phyloP scores from a whole-genome alignment of 306 rosid genomes.

The Vicia faba region DNA sequence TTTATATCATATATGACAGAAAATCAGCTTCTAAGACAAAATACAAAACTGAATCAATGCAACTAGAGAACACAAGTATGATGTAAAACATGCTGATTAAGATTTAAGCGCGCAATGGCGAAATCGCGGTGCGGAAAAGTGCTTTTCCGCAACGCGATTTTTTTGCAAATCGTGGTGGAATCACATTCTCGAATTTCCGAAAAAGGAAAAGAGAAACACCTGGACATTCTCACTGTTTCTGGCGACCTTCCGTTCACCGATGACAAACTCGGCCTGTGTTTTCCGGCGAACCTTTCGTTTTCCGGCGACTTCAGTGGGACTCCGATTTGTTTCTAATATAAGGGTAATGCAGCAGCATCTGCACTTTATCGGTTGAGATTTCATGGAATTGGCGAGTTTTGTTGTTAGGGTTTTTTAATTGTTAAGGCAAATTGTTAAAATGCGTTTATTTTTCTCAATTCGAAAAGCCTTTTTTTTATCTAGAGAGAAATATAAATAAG shows the following conservation, averaged over 20 bases:
- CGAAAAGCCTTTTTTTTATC: neutral
- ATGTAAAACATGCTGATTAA: too few relatives aligned
- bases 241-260: neutral
- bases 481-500: too few relatives aligned
- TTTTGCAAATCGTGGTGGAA: neutral
- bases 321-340: neutral
- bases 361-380: neutral
- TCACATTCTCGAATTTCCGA: neutral
- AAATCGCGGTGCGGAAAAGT: too few relatives aligned
- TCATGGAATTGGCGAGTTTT: neutral
- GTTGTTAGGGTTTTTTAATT: conserved; percentile 10
- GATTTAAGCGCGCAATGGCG: too few relatives aligned
- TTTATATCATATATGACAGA: neutral
- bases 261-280: neutral
- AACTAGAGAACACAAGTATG: too few relatives aligned
- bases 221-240: neutral
- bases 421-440: too few relatives aligned
- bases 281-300: neutral
- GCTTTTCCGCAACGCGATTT: too few relatives aligned
- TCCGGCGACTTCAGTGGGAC: conserved; percentile 3
- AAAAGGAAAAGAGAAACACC: neutral
- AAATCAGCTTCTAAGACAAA: neutral
- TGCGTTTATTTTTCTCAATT: neutral
- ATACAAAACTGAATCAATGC: neutral
- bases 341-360: neutral